phyloP scores from a whole-genome alignment of 768 basidiomycete species.

The Termitomyces sp. region DNA sequence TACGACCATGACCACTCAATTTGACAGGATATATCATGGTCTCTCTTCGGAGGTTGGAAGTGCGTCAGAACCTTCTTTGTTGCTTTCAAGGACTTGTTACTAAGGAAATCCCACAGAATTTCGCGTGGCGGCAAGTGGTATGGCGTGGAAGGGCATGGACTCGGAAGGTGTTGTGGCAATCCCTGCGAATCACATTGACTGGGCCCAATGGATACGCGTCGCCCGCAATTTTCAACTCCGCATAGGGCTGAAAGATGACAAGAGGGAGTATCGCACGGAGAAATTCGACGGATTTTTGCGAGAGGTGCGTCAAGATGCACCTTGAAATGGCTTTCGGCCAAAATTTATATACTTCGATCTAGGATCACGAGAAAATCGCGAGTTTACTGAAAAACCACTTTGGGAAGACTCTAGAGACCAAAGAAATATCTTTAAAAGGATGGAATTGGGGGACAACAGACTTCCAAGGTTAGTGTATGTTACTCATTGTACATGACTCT shows the following conservation, averaged over 20 bases:
- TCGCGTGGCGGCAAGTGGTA: conserved; percentile 83
- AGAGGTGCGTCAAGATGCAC: conserved; percentile 51
- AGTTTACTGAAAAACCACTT: conserved; percentile 84
- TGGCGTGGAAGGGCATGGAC: conserved; percentile 91
- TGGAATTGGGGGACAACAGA: conserved; percentile 99
- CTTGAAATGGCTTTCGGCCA: not conserved
- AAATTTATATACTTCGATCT: conserved; percentile 1
- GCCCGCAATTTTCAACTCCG: conserved; percentile 90
- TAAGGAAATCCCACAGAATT: conserved; percentile 49
- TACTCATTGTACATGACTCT: not conserved
- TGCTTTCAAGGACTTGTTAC: not conserved
- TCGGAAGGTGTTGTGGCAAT: conserved; percentile 59
- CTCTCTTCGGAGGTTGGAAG: conserved; percentile 73
- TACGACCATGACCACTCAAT: conserved; percentile 66
- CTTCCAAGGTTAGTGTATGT: conserved; percentile 65
- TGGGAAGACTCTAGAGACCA: conserved; percentile 75
- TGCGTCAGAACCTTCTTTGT: conserved; percentile 38
- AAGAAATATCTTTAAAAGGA: conserved; percentile 86
- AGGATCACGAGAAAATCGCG: conserved; percentile 91
- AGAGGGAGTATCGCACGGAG: conserved; percentile 66
- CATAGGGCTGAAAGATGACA: conserved; percentile 47
- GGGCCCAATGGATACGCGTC: conserved; percentile 88
- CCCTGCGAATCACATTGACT: conserved; percentile 71
- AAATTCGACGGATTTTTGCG: conserved; percentile 93
- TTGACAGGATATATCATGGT: conserved; percentile 80